A percentile compares a stretch with the other conserved stretches of the same genome.
Conservation (phyloP, 768 basidiomycete species). For the Postia placenta region DNA sequence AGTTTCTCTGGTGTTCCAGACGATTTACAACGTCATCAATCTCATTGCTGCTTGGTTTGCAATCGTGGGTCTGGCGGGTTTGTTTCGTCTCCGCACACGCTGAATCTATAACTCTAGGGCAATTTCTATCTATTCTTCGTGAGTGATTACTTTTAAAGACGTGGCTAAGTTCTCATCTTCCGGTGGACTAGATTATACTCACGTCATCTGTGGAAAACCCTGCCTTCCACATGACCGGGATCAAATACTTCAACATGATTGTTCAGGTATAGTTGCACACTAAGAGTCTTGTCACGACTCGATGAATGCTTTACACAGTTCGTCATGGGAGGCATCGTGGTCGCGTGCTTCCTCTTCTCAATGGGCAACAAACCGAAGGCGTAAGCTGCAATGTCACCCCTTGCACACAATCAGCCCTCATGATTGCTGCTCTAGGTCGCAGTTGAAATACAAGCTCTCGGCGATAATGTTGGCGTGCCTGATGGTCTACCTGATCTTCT, state of each 20-base stretch:
- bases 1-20: constrained; percentile 67
- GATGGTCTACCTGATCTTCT: constrained; percentile 80
- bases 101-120: constrained; percentile 41
- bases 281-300: too few relatives aligned
- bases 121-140: constrained; percentile 96
- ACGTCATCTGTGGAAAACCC: constrained; percentile 82
- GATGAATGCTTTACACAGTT: too few relatives aligned
- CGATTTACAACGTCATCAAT: constrained; percentile 82
- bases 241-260: constrained; percentile 69
- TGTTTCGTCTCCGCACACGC: not conserved
- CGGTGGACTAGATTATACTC: constrained; percentile 62
- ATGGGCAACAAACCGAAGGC: constrained; percentile 94
- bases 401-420: not conserved
- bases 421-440: constrained; percentile 38
- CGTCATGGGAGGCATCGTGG: constrained; percentile 73
- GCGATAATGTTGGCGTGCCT: constrained; percentile 68
- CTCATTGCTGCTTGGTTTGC: constrained; percentile 92
- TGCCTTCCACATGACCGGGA: constrained; percentile 54
- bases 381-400: constrained; percentile 32
- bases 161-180: not conserved
- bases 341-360: constrained; percentile 88
- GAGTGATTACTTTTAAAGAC: constrained; percentile 22
- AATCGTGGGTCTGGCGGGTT: constrained; percentile 50
- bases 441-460: constrained; percentile 82
- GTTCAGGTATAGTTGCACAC: constrained; percentile 49